Percentiles rank a stretch among this genome's conserved stretches.
Evolutionary conservation across 2,329 filamentous ascomycete species (phyloP).

Genomic region (Aspergillus uvarum): DNA sequence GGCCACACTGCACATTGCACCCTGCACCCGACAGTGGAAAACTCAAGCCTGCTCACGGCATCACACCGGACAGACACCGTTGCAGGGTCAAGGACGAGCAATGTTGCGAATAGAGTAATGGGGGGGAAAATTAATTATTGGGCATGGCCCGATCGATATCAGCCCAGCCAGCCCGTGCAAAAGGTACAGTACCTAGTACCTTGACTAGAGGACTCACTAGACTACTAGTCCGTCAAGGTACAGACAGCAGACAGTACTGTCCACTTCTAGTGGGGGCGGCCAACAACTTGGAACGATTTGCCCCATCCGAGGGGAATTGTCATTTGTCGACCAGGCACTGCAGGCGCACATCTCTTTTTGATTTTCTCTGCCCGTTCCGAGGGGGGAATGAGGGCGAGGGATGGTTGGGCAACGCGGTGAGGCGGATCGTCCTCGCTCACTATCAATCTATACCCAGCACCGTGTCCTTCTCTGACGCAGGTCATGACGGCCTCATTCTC

Average conservation of each 20-base stretch:
- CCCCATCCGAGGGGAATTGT: slow-evolving; percentile 15
- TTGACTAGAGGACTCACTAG: too few species aligned
- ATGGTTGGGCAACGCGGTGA: slow-evolving; percentile 25
- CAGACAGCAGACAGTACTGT: background rate
- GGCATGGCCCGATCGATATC: background rate
- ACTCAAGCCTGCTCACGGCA: background rate
- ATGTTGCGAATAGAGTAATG: slow-evolving; percentile 5
- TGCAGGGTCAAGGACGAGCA: background rate
- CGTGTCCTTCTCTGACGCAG: too few species aligned
- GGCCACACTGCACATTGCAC: background rate
- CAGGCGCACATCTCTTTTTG: background rate
- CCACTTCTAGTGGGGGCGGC: background rate
- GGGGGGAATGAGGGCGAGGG: background rate
- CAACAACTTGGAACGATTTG: slow-evolving; percentile 2
- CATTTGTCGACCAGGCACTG: slow-evolving; percentile 14
- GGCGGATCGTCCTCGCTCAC: slow-evolving; percentile 10
- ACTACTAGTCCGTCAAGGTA: too few species aligned
- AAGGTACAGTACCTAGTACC: too few species aligned
- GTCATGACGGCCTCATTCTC: too few species aligned
- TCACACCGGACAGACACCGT: background rate
- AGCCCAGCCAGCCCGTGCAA: slow-evolving; percentile 6
- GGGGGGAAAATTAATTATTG: background rate
- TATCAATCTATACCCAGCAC: background rate
- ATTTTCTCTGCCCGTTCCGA: background rate
- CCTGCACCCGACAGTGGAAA: too few species aligned